phyloP scores from a whole-genome alignment of 1,139 yeast species.

The Taphrina sp. region DNA sequence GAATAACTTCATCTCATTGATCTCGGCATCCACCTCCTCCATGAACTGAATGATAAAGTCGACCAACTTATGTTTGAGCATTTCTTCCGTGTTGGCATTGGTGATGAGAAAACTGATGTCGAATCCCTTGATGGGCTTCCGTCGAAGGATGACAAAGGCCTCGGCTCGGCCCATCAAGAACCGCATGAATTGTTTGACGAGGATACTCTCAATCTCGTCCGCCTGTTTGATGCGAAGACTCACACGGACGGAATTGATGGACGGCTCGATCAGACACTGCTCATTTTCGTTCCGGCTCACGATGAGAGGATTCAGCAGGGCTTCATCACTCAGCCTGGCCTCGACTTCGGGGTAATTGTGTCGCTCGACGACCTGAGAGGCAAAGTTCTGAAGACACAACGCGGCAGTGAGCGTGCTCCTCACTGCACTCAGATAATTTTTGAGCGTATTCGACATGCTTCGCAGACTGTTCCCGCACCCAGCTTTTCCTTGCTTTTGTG shows the following conservation, averaged over 20 bases:
- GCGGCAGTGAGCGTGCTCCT: slow-evolving; percentile 93
- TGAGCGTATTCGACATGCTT: slow-evolving; percentile 65
- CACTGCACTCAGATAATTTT: slow-evolving; percentile 92
- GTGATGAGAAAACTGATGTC: slow-evolving; percentile 92
- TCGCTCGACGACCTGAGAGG: slow-evolving; percentile 93
- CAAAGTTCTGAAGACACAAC: slow-evolving; percentile 87
- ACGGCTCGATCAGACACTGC: slow-evolving; percentile 86
- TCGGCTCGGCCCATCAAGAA: slow-evolving; percentile 95
- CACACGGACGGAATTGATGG: slow-evolving; percentile 81
- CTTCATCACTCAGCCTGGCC: slow-evolving; percentile 74
- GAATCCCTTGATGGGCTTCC: slow-evolving; percentile 83
- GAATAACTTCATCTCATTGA: slow-evolving; percentile 95
- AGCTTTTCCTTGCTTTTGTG: no score
- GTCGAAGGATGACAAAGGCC: slow-evolving; percentile 82
- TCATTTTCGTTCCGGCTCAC: slow-evolving; percentile 94
- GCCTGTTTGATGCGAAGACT: slow-evolving; percentile 93
- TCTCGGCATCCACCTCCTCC: slow-evolving; percentile 99
- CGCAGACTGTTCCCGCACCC: no score
- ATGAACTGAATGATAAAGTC: slow-evolving; percentile 93
- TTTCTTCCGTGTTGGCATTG: slow-evolving; percentile 89
- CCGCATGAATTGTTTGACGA: slow-evolving; percentile 90
- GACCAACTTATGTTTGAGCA: slow-evolving; percentile 91
- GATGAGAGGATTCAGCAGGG: slow-evolving; percentile 81
- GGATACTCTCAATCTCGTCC: slow-evolving; percentile 91
- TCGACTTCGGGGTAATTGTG: slow-evolving; percentile 97